Evolutionary conservation across 257 asterid genomes (phyloP).

Genomic region (Primulina huaijiensis): DNA sequence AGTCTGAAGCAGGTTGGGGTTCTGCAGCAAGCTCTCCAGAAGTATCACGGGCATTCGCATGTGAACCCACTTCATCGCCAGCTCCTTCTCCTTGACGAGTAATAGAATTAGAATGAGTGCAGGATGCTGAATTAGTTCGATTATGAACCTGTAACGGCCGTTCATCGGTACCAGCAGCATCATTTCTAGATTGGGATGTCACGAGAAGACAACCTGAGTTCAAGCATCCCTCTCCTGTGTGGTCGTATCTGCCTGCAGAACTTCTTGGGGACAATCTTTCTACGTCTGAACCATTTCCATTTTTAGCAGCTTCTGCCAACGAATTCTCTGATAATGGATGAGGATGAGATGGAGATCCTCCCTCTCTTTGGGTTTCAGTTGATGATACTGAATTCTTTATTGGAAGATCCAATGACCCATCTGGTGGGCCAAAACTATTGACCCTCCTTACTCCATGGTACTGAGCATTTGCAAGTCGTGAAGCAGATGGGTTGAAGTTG

Average conservation of each 20-base stretch:
- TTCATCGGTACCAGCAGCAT: conserved; percentile 37
- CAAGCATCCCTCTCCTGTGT: conserved; percentile 54
- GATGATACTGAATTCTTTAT: conserved; percentile 35
- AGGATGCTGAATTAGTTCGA: conserved; percentile 54
- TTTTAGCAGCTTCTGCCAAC: conserved; percentile 41
- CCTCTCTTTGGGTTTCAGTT: conserved; percentile 34
- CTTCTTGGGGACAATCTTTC: conserved; percentile 46
- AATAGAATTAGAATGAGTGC: conserved; percentile 51
- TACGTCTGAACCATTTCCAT: conserved; percentile 42
- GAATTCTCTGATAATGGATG: conserved; percentile 59
- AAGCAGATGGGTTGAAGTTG: conserved; percentile 55
- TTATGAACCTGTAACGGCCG: conserved; percentile 42
- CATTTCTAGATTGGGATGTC: conserved; percentile 44
- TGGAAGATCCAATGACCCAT: conserved; percentile 47
- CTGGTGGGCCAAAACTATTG: conserved; percentile 42
- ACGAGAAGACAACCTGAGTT: conserved; percentile 32
- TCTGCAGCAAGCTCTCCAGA: conserved; percentile 65
- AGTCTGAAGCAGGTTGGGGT: conserved; percentile 39
- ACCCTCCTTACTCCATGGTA: conserved; percentile 47
- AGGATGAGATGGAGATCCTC: conserved; percentile 49
- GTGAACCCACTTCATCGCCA: conserved; percentile 48
- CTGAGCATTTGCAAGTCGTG: conserved; percentile 48
- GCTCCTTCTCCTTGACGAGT: conserved; percentile 50
- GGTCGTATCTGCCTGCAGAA: conserved; percentile 50
- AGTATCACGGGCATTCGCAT: conserved; percentile 47